Conservation (phyloP, 2,329 filamentous ascomycete species). For the Fusarium oxysporum region DNA sequence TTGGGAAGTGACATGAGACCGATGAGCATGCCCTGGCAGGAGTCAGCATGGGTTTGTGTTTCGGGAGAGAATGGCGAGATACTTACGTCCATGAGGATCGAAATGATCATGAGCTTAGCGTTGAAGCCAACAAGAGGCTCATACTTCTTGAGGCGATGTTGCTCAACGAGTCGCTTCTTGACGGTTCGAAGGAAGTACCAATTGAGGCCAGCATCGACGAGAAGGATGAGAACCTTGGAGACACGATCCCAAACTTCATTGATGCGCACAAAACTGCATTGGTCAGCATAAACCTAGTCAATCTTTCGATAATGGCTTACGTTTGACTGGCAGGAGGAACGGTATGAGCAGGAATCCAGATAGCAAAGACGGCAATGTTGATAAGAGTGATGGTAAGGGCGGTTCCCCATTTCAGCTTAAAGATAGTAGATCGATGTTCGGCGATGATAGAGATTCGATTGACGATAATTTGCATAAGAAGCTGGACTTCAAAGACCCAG, state of each 20-base stretch:
- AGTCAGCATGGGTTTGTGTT: fast-evolving
- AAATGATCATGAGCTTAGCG: conserved; percentile 60
- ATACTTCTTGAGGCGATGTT: conserved; percentile 62
- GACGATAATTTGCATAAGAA: conserved; percentile 66
- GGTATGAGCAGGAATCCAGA: conserved; percentile 63
- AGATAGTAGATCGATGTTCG: conserved; percentile 53
- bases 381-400: conserved; percentile 59
- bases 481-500: conserved; percentile 61
- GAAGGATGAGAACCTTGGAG: conserved; percentile 63
- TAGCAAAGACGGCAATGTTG: conserved; percentile 65
- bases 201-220: conserved; percentile 64
- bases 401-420: conserved; percentile 60
- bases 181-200: conserved; percentile 63
- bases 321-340: conserved; percentile 53
- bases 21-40: conserved; percentile 42
- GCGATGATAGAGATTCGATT: conserved; percentile 64
- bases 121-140: conserved; percentile 62
- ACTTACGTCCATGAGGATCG: conserved; percentile 61
- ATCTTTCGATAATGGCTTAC: conserved; percentile 28
- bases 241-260: conserved; percentile 65
- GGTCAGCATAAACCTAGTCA: neutral
- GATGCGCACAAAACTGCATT: conserved; percentile 51
- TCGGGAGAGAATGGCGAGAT: fast-evolving
- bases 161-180: conserved; percentile 58
- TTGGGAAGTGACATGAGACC: conserved; percentile 51